phyloP scores from a whole-genome alignment of 2,329 filamentous ascomycete genomes.

The Huntiella moniliformis region DNA sequence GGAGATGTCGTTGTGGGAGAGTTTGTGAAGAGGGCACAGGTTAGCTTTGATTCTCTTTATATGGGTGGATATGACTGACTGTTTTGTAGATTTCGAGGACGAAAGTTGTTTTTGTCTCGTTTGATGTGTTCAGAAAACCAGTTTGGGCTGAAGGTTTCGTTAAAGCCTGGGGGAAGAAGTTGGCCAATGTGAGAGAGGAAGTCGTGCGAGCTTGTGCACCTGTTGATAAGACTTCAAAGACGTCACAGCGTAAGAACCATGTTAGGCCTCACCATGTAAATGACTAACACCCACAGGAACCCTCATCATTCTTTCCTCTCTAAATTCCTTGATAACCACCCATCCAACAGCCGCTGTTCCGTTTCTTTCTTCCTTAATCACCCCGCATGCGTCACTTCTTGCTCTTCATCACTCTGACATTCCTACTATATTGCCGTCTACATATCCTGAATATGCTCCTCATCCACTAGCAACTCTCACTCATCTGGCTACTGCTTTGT shows the following conservation, averaged over 20 bases:
- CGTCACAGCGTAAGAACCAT: slow-evolving; percentile 24
- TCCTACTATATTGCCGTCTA: slow-evolving; percentile 31
- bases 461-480: slow-evolving; percentile 51
- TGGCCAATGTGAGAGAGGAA: slow-evolving; percentile 18
- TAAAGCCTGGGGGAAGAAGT: slow-evolving; percentile 38
- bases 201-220: slow-evolving; percentile 18
- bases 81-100: slow-evolving; percentile 31
- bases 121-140: slow-evolving; percentile 50
- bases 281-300: slow-evolving; percentile 29
- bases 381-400: slow-evolving; percentile 51
- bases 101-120: slow-evolving; percentile 59
- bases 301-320: slow-evolving; percentile 62
- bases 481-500: slow-evolving; percentile 76
- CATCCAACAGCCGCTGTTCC: slow-evolving; percentile 39
- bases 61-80: background rate
- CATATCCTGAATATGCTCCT: slow-evolving; percentile 40
- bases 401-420: slow-evolving; percentile 71
- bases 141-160: slow-evolving; percentile 49
- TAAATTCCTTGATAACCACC: slow-evolving; percentile 44
- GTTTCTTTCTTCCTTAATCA: slow-evolving; percentile 52
- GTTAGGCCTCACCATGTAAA: background rate
- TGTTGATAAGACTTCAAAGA: slow-evolving; percentile 21
- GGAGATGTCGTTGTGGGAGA: slow-evolving; percentile 52
- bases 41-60: slow-evolving; percentile 18
- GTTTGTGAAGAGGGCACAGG: slow-evolving; percentile 58